Percentiles rank a stretch among this genome's conserved stretches.
Conservation (phyloP, 805 yeast genomes). For the Priceomyces castillae region DNA sequence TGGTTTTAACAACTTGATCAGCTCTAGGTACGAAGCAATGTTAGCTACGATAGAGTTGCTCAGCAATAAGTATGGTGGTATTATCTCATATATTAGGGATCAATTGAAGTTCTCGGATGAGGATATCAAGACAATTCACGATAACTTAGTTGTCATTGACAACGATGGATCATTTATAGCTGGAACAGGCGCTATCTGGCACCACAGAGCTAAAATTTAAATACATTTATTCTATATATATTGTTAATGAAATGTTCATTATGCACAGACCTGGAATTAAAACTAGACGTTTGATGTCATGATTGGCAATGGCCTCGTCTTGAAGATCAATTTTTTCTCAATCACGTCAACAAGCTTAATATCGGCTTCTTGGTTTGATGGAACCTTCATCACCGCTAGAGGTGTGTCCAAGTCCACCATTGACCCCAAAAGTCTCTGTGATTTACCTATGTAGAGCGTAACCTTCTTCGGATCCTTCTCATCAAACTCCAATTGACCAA, state of each 20-base stretch:
- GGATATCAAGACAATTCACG: conserved; percentile 39
- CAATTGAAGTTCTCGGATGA: conserved; percentile 42
- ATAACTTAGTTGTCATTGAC: conserved; percentile 24
- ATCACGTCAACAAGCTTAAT: conserved; percentile 61
- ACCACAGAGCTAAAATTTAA: conserved; percentile 4
- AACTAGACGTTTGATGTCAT: conserved; percentile 43
- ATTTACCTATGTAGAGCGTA: conserved; percentile 60
- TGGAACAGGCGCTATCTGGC: neutral
- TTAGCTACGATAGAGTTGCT: conserved; percentile 56
- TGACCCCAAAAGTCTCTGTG: conserved; percentile 66
- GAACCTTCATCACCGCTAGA: conserved; percentile 56
- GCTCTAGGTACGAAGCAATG: conserved; percentile 71
- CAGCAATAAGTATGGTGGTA: conserved; percentile 51
- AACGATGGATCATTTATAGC: conserved; percentile 8
- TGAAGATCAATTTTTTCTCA: conserved; percentile 56
- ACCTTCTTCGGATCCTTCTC: conserved; percentile 41
- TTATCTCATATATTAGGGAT: conserved; percentile 44
- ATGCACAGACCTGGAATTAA: too few species aligned
- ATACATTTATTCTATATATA: neutral
- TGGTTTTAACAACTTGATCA: conserved; percentile 58
- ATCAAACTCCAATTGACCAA: conserved; percentile 50
- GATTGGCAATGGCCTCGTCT: conserved; percentile 71
- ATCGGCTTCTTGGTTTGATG: conserved; percentile 17
- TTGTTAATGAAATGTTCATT: too few species aligned
- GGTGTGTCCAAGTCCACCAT: conserved; percentile 62